Base-by-base conservation (phyloP, 2,329 filamentous ascomycete genomes). In the Talaromyces sp. region DNA sequence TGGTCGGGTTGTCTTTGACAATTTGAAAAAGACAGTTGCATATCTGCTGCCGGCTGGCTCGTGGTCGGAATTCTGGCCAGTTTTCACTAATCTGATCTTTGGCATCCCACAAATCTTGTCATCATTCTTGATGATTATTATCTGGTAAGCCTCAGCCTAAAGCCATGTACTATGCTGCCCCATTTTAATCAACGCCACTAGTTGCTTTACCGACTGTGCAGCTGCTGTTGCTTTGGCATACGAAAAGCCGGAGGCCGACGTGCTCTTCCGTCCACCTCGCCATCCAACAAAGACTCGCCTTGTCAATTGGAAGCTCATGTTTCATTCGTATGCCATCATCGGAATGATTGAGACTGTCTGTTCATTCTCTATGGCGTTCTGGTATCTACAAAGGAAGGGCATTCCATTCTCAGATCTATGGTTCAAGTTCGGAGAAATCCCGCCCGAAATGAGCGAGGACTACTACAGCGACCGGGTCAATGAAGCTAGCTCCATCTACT, bases 51-150 rank as follows among this genome's bases (percentile, higher is more conserved):
- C 52, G 2, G 88, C 88, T 0, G 88, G 88, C 2, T 83, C 78
- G n/a, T 91, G 89, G 68, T 84, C 82, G 47, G 88, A 91, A 67
- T 87, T 91, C 70, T 83, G 86, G 87, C 88, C 88, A 0, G 85
- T 91, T 39, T 81, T 91, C 70, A 88, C 86, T 1, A 89, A 86
- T 52, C 84, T 91, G 17, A 68, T 85, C 1, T 88, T 91, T 56
- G 88, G 88, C 17, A 76, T 91, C 2, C 88, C 88, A 0, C 88
- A 91, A 66, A 85, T 89, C 43, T 76, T 91, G 13, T 87, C 83
- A 2, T 87, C 83, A 1, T 91, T 90, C 65, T 78, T 91, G 43
- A 90, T 91, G 81, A 86, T 86, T 41, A 80, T 85, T 51, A 85
- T 86, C 54, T 86, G 82, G 80, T 82, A 57, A 54, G 70, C 36